Conservation (phyloP, 2,329 filamentous ascomycete genomes). For the Thyridium curvatum region DNA sequence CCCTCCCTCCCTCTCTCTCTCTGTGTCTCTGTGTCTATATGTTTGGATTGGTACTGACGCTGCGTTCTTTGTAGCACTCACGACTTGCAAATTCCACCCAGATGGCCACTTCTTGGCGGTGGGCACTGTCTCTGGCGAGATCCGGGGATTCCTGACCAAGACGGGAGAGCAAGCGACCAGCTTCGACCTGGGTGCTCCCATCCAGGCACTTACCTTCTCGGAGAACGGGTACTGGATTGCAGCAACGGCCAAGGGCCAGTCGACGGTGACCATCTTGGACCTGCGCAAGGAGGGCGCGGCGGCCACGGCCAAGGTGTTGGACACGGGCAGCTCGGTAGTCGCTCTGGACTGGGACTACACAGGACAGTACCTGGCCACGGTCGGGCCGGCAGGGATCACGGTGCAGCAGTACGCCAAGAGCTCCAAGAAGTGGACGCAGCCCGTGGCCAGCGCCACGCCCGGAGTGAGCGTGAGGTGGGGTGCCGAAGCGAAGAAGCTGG, state of each 20-base stretch:
- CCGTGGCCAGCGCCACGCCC: conserved; percentile 65
- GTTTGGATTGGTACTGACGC: neutral
- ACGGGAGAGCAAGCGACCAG: conserved; percentile 69
- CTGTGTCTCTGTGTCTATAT: neutral
- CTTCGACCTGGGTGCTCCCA: conserved; percentile 62
- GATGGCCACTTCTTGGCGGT: conserved; percentile 92
- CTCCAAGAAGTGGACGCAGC: conserved; percentile 83
- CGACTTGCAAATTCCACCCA: conserved; percentile 81
- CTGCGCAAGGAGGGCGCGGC: conserved; percentile 85
- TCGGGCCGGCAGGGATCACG: conserved; percentile 71
- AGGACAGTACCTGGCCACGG: conserved; percentile 83
- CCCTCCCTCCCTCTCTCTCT: conserved; percentile 4
- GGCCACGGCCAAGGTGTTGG: conserved; percentile 74
- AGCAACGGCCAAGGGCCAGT: conserved; percentile 70
- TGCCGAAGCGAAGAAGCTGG: conserved; percentile 62
- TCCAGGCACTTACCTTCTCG: conserved; percentile 77
- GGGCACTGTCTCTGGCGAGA: conserved; percentile 70
- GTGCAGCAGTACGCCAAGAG: conserved; percentile 88
- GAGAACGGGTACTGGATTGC: conserved; percentile 98
- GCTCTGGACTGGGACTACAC: conserved; percentile 91
- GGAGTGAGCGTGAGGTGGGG: conserved; percentile 76
- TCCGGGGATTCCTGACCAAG: conserved; percentile 86
- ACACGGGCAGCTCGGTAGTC: conserved; percentile 71
- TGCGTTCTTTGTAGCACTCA: conserved; percentile 49
- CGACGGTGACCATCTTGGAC: conserved; percentile 81